A percentile compares a stretch with the other conserved stretches of the same genome.
Conservation (phyloP, 306 rosid genomes). For the Dalbergia oliveri region DNA sequence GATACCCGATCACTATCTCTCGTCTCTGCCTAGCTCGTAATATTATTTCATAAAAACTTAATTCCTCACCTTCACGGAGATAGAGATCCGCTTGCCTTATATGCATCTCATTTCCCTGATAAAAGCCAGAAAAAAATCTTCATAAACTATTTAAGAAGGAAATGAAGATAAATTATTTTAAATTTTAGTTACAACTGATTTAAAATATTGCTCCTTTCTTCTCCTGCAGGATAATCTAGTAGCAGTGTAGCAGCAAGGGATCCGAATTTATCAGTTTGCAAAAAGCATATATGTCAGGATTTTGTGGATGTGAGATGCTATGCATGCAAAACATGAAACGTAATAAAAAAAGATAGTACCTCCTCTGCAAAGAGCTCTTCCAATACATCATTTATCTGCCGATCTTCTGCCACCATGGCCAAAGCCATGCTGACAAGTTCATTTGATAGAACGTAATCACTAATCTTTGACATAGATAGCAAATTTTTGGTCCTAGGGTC, state of each 20-base stretch:
- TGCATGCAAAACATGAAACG: slow-evolving; percentile 38
- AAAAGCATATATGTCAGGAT: slow-evolving; percentile 1
- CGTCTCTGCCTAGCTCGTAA: slow-evolving; percentile 79
- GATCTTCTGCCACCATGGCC: slow-evolving; percentile 96
- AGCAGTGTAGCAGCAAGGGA: slow-evolving; percentile 1
- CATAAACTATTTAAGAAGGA: slow-evolving; percentile 24
- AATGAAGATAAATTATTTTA: not conserved
- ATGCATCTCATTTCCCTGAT: slow-evolving; percentile 91
- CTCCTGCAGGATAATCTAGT: not conserved
- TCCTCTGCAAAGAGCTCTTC: slow-evolving; percentile 95
- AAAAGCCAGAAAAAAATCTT: slow-evolving; percentile 11
- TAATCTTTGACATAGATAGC: slow-evolving; percentile 86
- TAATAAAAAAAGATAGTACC: slow-evolving; percentile 54
- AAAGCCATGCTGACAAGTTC: slow-evolving; percentile 98
- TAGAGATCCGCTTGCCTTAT: slow-evolving; percentile 85
- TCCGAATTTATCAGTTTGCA: slow-evolving; percentile 37
- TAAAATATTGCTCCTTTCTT: not conserved
- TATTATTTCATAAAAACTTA: slow-evolving; percentile 84
- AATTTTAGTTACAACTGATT: not conserved
- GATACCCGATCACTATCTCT: slow-evolving; percentile 87
- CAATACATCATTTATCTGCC: slow-evolving; percentile 86
- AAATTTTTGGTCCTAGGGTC: slow-evolving; percentile 95
- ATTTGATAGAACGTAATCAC: slow-evolving; percentile 91
- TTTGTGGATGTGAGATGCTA: slow-evolving; percentile 3
- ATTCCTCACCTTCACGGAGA: slow-evolving; percentile 75